phyloP scores from a whole-genome alignment of 352 stramenopile species.

The Albugo laibachii region DNA sequence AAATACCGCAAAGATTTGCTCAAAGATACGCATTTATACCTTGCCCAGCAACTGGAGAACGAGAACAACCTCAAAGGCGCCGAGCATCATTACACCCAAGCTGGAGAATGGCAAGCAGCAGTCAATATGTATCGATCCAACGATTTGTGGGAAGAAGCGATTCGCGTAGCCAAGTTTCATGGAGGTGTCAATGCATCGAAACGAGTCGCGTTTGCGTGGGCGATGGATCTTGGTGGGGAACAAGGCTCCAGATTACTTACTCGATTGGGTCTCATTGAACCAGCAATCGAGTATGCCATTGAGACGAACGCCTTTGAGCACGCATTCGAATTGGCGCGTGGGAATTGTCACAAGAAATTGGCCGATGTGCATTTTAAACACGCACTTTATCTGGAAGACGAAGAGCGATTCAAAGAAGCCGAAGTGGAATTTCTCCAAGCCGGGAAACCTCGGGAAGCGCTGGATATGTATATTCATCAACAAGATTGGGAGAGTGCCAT shows the following conservation, averaged over 20 bases:
- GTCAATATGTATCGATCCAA: slow-evolving; percentile 91
- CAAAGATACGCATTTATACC: slow-evolving; percentile 84
- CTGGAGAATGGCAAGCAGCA: slow-evolving; percentile 80
- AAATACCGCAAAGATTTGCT: slow-evolving; percentile 85
- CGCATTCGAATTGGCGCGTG: slow-evolving; percentile 82
- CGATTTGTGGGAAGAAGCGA: slow-evolving; percentile 90
- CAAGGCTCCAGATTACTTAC: slow-evolving; percentile 82
- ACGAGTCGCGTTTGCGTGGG: slow-evolving; percentile 86
- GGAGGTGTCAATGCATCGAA: slow-evolving; percentile 83
- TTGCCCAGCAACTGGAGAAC: slow-evolving; percentile 85
- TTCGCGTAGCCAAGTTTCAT: slow-evolving; percentile 86
- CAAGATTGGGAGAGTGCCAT: slow-evolving; percentile 85
- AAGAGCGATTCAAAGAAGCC: slow-evolving; percentile 85
- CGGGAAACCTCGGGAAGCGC: slow-evolving; percentile 81
- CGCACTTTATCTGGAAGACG: slow-evolving; percentile 84
- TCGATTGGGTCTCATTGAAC: slow-evolving; percentile 81
- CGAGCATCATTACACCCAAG: slow-evolving; percentile 85
- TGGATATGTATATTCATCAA: slow-evolving; percentile 93
- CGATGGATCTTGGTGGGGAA: slow-evolving; percentile 79
- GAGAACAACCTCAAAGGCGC: slow-evolving; percentile 84
- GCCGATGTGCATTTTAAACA: slow-evolving; percentile 87
- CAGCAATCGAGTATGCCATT: slow-evolving; percentile 87
- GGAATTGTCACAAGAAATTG: slow-evolving; percentile 71
- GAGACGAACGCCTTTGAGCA: slow-evolving; percentile 84
- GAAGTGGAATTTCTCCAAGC: slow-evolving; percentile 86